Percentiles rank a stretch among this genome's conserved stretches.
Conservation (phyloP, 2,329 filamentous ascomycete species). For the Endocalyx cinctus region DNA sequence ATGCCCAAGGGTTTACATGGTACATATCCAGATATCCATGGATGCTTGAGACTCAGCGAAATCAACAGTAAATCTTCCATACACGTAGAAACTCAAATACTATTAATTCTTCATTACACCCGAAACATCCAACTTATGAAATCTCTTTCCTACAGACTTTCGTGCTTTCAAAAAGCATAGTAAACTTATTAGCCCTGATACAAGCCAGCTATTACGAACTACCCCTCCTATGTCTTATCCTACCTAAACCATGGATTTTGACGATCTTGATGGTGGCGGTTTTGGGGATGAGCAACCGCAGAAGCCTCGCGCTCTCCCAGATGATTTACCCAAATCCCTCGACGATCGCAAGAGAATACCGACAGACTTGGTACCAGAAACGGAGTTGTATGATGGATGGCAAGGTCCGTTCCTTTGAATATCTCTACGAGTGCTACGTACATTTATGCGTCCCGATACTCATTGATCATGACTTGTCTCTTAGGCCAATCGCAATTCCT, state of each 20-base stretch:
- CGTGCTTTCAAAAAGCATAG: slow-evolving; percentile 17
- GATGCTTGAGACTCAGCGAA: no score
- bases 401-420: slow-evolving; percentile 65
- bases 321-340: slow-evolving; percentile 84
- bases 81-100: no score
- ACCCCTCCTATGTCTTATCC: slow-evolving; percentile 21
- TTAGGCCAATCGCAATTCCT: slow-evolving; percentile 93
- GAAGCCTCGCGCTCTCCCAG: slow-evolving; percentile 58
- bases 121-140: no score
- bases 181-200: slow-evolving; percentile 8
- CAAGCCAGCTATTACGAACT: no score
- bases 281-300: slow-evolving; percentile 35
- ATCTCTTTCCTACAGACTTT: no score
- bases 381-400: slow-evolving; percentile 98
- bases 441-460: no score
- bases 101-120: no score
- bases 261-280: slow-evolving; percentile 43
- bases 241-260: slow-evolving; percentile 55
- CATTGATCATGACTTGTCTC: no score
- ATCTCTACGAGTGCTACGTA: no score
- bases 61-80: no score
- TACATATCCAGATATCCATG: no score
- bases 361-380: slow-evolving; percentile 68
- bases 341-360: slow-evolving; percentile 76
- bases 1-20: no score